Evolutionary conservation across 2,329 filamentous ascomycete genomes (phyloP).

Genomic region (Scedosporium minutisporum): DNA sequence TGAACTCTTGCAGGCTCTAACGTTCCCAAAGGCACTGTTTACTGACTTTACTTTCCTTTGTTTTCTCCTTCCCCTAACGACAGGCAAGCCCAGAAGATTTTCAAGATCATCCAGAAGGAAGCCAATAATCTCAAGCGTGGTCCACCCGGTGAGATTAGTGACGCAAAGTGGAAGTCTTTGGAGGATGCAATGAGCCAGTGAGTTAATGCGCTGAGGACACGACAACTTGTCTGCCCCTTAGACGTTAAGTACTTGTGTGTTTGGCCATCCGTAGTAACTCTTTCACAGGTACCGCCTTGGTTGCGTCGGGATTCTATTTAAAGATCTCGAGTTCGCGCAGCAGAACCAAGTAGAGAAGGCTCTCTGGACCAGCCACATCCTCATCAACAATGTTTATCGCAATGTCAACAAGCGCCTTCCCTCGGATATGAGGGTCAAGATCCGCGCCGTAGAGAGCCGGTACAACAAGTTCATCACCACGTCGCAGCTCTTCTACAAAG

Average conservation of each 20-base stretch:
- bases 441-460: constrained; percentile 69
- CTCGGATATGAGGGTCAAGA: constrained; percentile 35
- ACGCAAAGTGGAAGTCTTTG: constrained; percentile 33
- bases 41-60: not conserved
- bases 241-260: no score
- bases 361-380: constrained; percentile 71
- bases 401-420: constrained; percentile 10
- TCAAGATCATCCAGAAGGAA: constrained; percentile 32
- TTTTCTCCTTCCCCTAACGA: no score
- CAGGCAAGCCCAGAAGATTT: constrained; percentile 33
- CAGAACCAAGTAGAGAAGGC: constrained; percentile 55
- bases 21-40: not conserved
- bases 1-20: not conserved
- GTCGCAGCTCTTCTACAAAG: constrained; percentile 80
- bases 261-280: no score
- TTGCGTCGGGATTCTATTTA: constrained; percentile 63
- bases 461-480: constrained; percentile 81
- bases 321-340: constrained; percentile 58
- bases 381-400: constrained; percentile 65
- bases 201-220: constrained; percentile 11
- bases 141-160: constrained; percentile 23
- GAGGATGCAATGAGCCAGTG: constrained; percentile 34
- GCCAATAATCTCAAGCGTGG: constrained; percentile 31
- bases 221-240: not conserved
- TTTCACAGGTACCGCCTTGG: constrained; percentile 40